Evolutionary conservation across 2,329 filamentous ascomycete genomes (phyloP).

Genomic region (Hortaea sp.): DNA sequence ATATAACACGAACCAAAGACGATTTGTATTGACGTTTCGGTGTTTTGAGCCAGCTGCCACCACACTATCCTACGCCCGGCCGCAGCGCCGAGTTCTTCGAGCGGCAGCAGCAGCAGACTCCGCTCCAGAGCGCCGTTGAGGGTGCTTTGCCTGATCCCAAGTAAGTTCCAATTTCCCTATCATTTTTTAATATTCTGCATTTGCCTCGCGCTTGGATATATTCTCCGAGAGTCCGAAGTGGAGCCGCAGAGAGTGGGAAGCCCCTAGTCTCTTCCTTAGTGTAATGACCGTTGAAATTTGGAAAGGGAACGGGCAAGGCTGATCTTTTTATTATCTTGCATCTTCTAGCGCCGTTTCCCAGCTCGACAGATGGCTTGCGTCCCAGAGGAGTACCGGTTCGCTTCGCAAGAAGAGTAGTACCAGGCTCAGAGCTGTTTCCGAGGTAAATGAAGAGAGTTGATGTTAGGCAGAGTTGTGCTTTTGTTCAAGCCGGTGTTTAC

Average conservation of each 20-base stretch:
- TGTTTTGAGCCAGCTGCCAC: slow-evolving; percentile 5
- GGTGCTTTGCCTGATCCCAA: slow-evolving; percentile 16
- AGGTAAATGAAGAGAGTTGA: slow-evolving; percentile 10
- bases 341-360: slow-evolving; percentile 12
- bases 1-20: no score
- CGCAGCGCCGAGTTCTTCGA: slow-evolving; percentile 2
- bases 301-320: neutral
- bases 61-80: slow-evolving; percentile 3
- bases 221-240: no score
- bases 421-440: slow-evolving; percentile 17
- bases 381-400: slow-evolving; percentile 14
- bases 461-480: neutral
- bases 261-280: no score
- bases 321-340: neutral
- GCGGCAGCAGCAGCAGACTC: slow-evolving; percentile 1
- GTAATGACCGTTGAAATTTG: no score
- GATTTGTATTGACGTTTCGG: slow-evolving; percentile 9
- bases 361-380: slow-evolving; percentile 17
- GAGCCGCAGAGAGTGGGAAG: no score
- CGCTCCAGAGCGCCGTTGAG: slow-evolving; percentile 15
- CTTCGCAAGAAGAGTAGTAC: slow-evolving; percentile 10
- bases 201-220: no score
- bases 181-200: neutral
- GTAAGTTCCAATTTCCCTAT: slow-evolving; percentile 11
- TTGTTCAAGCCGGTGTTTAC: neutral